A percentile compares a stretch with the other conserved stretches of the same genome.
Conservation (phyloP, 192 early-diverging fungal genomes). For the Pilobolus umbonatus region DNA sequence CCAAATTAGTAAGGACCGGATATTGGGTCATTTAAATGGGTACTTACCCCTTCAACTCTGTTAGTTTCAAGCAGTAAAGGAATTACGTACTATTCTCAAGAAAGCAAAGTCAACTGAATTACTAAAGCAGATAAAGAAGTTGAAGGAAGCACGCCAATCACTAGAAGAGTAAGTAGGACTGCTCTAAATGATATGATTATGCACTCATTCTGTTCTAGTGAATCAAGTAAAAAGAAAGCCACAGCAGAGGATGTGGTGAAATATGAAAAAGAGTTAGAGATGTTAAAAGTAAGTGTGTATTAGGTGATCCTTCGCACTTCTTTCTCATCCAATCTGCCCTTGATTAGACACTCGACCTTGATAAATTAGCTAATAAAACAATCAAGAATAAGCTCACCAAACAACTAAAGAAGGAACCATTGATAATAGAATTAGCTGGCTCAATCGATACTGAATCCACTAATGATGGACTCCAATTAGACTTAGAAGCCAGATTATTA, state of each 20-base stretch:
- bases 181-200: background rate
- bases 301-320: too few relatives aligned
- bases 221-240: slow-evolving; percentile 3
- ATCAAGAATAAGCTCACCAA: slow-evolving; percentile 10
- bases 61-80: slow-evolving; percentile 29
- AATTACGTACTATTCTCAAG: slow-evolving; percentile 21
- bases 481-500: slow-evolving; percentile 19
- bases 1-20: slow-evolving; percentile 23
- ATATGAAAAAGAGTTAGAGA: slow-evolving; percentile 22
- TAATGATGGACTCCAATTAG: background rate
- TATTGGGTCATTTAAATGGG: background rate
- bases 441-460: background rate
- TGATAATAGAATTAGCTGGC: background rate
- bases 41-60: background rate
- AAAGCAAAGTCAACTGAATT: slow-evolving; percentile 26
- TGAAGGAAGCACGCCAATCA: slow-evolving; percentile 9
- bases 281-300: slow-evolving; percentile 18
- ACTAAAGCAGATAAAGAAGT: slow-evolving; percentile 28
- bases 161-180: background rate
- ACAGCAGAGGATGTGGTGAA: slow-evolving; percentile 12
- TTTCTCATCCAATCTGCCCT: too few relatives aligned
- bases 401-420: slow-evolving; percentile 10
- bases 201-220: slow-evolving; percentile 1
- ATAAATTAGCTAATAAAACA: slow-evolving; percentile 10
- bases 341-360: slow-evolving; percentile 19